Evolutionary conservation across 2,329 filamentous ascomycete genomes (phyloP), one percentile per base, ranked within the genome.

Genomic region (Lanzia echinophila): DNA sequence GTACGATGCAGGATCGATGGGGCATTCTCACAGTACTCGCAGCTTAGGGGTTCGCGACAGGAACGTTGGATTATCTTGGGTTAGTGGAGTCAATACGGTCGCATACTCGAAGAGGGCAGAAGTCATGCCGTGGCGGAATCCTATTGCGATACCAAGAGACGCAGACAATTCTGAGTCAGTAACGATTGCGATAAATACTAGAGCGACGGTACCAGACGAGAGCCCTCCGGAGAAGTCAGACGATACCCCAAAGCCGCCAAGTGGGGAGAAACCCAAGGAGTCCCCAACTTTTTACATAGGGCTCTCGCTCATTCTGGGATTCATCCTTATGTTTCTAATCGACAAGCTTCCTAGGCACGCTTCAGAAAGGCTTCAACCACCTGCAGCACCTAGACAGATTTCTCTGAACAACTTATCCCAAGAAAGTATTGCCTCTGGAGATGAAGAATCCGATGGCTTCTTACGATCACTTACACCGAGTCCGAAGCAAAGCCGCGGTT

Each of bases 281-380:
- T 20, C 82, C 75, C 80, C 90, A 69, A 76, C 80, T 0, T 83
- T 85, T 60, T 94, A 88, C 71, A 87, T 99, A 55, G 94, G 94
- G 5, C 77, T 97, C 51, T 89, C 91, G 2, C 75, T 99, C 49
- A 83, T 95, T 53, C 74, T 88, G 15, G 94, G 94, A 12, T 99
- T 97, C 70, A 83, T 96, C 54, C 79, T 96, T 60, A 99, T 99
- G 94, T 97, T 96, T 67, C 79, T 99, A 20, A 87, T 99, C 65
- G 92, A 99, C 71, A 84, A 88, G 49, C 72, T 95, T 8, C 90
- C 90, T 7, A 82, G 83, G 39, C 87, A 90, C 67, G 82, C 84
- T 6, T 79, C 80, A 1, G 78, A 88, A 19, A 77, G 79, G 39
- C 73, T 88, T 36, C 83, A 84, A 63, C 73, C 79, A 19, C 77